Evolutionary conservation across 345 rosid species (phyloP).

Genomic region (Angophora floribunda): DNA sequence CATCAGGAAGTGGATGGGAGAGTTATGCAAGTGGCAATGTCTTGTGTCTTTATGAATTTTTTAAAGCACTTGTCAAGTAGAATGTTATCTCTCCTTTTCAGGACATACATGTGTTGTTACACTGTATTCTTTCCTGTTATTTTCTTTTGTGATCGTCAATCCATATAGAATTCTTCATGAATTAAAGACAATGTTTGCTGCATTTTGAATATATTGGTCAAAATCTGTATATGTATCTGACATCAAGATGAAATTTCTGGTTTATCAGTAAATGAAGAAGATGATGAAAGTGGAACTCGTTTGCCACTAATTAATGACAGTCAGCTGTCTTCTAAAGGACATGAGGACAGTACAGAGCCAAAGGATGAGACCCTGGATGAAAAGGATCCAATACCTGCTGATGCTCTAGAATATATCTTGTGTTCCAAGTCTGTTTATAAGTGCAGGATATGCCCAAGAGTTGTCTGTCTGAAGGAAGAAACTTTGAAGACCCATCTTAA

Average conservation of each 20-base stretch:
- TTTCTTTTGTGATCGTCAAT: background rate
- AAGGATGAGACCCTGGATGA: slow-evolving; percentile 1
- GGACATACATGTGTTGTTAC: background rate
- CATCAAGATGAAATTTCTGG: slow-evolving; percentile 13
- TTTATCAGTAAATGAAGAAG: slow-evolving; percentile 21
- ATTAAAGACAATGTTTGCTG: background rate
- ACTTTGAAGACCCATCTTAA: slow-evolving; percentile 58
- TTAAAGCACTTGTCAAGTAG: background rate
- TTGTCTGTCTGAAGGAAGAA: slow-evolving; percentile 63
- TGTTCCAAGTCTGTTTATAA: slow-evolving; percentile 63
- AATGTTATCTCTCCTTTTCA: background rate
- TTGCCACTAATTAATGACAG: slow-evolving; percentile 3
- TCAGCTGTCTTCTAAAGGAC: slow-evolving; percentile 1
- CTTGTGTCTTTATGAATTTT: background rate
- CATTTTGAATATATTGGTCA: background rate
- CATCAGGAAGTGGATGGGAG: background rate
- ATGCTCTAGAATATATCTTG: slow-evolving; percentile 50
- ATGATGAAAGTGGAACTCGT: slow-evolving; percentile 26
- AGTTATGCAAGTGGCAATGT: background rate
- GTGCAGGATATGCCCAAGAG: slow-evolving; percentile 77
- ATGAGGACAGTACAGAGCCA: background rate
- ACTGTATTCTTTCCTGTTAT: background rate
- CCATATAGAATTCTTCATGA: background rate
- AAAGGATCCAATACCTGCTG: slow-evolving; percentile 18
- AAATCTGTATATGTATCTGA: background rate